Evolutionary conservation across 306 rosid genomes (phyloP).

Genomic region (Sicyos baderoa): DNA sequence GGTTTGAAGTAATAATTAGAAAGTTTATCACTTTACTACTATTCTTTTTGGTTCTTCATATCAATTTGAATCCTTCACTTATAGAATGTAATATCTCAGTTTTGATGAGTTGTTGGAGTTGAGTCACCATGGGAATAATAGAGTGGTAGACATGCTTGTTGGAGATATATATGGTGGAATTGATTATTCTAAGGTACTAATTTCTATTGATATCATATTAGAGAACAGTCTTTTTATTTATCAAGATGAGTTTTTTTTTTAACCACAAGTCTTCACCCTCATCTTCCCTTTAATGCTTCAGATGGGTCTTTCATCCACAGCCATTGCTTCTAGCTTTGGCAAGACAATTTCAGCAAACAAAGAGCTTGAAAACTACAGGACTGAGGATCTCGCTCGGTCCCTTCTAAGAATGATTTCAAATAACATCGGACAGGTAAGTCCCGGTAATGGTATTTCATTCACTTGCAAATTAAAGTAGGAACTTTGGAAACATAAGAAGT

Average conservation of each 20-base stretch:
- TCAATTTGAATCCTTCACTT: too few species aligned
- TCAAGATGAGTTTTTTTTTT: conserved; percentile 14
- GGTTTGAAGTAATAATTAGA: not conserved
- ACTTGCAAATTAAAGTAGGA: not conserved
- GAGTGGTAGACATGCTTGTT: conserved; percentile 88
- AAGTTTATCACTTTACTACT: not conserved
- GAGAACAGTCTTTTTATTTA: conserved; percentile 11
- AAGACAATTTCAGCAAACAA: conserved; percentile 70
- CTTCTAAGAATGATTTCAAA: conserved; percentile 91
- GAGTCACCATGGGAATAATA: conserved; percentile 81
- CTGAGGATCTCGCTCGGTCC: conserved; percentile 88
- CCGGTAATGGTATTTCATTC: not conserved
- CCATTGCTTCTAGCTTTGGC: conserved; percentile 98
- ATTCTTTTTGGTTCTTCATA: too few species aligned
- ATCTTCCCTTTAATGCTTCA: conserved; percentile 23
- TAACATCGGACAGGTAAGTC: conserved; percentile 85
- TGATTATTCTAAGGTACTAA: conserved; percentile 72
- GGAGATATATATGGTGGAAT: conserved; percentile 92
- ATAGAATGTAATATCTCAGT: conserved; percentile 31
- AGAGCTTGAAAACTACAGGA: conserved; percentile 63
- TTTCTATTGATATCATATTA: conserved; percentile 15
- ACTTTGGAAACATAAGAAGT: not conserved
- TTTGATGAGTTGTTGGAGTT: conserved; percentile 89
- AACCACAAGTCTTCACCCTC: not conserved
- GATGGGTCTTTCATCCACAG: conserved; percentile 76